Conservation (phyloP, 768 basidiomycete genomes). For the Pleurotus cornucopiae region DNA sequence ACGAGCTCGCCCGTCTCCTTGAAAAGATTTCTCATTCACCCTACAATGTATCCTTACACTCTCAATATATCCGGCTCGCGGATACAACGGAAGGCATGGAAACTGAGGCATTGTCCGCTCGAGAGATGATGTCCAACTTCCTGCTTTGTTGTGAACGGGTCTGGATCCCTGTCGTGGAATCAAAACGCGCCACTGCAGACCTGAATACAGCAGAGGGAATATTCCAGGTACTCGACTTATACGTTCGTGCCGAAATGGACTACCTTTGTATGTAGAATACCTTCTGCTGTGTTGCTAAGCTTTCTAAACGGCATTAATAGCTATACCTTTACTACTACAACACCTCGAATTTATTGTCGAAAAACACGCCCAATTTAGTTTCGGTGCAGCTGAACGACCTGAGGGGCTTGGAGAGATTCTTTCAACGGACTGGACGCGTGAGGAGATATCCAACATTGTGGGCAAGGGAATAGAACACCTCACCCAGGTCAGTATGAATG, state of each 20-base stretch:
- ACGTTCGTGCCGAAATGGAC: constrained; percentile 64
- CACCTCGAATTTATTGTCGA: constrained; percentile 62
- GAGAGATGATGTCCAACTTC: constrained; percentile 61
- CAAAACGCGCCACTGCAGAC: constrained; percentile 46
- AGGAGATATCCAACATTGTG: constrained; percentile 49
- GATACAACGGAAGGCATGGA: constrained; percentile 52
- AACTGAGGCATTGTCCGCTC: constrained; percentile 54
- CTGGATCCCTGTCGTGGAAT: constrained; percentile 67
- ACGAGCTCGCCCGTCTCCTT: constrained; percentile 59
- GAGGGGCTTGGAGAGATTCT: constrained; percentile 56
- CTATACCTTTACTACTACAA: constrained; percentile 67
- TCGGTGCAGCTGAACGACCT: constrained; percentile 37
- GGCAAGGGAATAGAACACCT: constrained; percentile 58
- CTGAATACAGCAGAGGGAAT: constrained; percentile 49
- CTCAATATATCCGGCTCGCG: constrained; percentile 61
- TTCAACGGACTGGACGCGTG: constrained; percentile 57
- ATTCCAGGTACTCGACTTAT: constrained; percentile 55
- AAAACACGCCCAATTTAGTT: constrained; percentile 33
- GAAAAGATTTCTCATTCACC: constrained; percentile 55
- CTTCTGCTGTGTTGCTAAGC: constrained; percentile 1
- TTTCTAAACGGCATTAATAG: constrained; percentile 30
- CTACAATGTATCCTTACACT: constrained; percentile 60
- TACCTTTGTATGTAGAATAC: constrained; percentile 64
- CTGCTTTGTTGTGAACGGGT: constrained; percentile 65
- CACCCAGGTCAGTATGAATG: constrained; percentile 42